Conservation (phyloP, 2,329 filamentous ascomycete species). For the Huntiella moniliformis region DNA sequence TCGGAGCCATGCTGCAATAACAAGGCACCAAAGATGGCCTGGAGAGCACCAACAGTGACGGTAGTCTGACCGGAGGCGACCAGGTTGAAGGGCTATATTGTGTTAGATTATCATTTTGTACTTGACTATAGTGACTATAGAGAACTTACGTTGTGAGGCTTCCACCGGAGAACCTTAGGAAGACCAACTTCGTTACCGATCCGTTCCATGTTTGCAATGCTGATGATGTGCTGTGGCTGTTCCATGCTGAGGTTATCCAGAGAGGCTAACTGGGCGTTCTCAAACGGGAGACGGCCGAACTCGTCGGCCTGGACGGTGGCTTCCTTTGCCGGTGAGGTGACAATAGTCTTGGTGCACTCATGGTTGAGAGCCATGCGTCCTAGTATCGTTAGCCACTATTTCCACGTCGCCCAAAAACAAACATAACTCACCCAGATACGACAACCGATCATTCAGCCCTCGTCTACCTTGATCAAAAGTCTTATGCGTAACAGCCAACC, state of each 20-base stretch:
- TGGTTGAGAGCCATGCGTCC: constrained; percentile 16
- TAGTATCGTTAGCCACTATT: constrained; percentile 10
- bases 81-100: constrained; percentile 41
- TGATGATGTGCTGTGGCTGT: constrained; percentile 42
- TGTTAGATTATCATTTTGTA: not conserved
- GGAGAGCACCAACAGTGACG: constrained; percentile 59
- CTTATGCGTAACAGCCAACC: constrained; percentile 94
- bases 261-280: constrained; percentile 51
- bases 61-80: constrained; percentile 52
- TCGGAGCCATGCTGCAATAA: constrained; percentile 74
- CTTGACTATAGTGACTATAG: not conserved
- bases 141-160: constrained; percentile 54
- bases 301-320: constrained; percentile 22
- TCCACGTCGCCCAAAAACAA: not conserved
- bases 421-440: constrained; percentile 19
- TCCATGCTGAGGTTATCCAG: constrained; percentile 49
- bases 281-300: constrained; percentile 44
- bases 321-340: constrained; percentile 24
- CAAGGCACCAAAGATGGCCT: constrained; percentile 74
- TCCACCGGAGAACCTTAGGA: constrained; percentile 66
- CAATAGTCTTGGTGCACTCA: constrained; percentile 32
- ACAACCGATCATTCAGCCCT: constrained; percentile 84
- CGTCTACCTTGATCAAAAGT: constrained; percentile 89
- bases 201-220: constrained; percentile 44
- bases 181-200: constrained; percentile 56